These are phyloP conservation scores for Starmerella vitae DNA, from an alignment of 805 yeast genomes.

Conservation along the genomic window DNA sequence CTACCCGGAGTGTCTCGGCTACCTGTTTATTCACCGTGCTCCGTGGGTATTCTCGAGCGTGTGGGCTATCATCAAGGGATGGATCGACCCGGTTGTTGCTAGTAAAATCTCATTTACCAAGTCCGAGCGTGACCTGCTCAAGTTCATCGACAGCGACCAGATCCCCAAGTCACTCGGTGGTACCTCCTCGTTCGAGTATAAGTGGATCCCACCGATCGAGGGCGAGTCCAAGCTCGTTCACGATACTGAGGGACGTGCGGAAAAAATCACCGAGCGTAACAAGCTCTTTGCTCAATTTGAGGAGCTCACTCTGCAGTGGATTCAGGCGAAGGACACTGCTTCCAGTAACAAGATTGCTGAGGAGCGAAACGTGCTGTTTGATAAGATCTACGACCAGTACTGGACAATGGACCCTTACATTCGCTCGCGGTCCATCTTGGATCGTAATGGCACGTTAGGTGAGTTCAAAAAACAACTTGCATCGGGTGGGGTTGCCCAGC, in stretches of 20 bases:
- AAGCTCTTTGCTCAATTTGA: conserved; percentile 42
- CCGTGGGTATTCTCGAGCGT: conserved; percentile 95
- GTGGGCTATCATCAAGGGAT: conserved; percentile 82
- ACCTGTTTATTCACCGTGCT: conserved; percentile 75
- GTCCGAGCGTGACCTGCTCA: conserved; percentile 47
- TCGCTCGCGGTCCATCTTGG: conserved; percentile 66
- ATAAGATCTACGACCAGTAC: conserved; percentile 48
- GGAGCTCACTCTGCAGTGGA: conserved; percentile 63
- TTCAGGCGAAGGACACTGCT: conserved; percentile 37
- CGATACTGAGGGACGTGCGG: conserved; percentile 35
- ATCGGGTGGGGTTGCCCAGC: conserved; percentile 21
- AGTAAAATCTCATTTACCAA: conserved; percentile 78
- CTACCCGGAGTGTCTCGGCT: conserved; percentile 87
- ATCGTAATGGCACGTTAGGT: conserved; percentile 57
- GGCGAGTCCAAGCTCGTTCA: conserved; percentile 40
- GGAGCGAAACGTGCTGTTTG: conserved; percentile 39
- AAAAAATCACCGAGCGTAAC: conserved; percentile 40
- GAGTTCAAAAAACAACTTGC: conserved; percentile 21
- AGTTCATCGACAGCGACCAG: conserved; percentile 44
- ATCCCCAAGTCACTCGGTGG: conserved; percentile 73
- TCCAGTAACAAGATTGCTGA: conserved; percentile 33
- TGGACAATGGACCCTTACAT: conserved; percentile 63
- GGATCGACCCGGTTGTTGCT: conserved; percentile 96
- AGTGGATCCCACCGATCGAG: conserved; percentile 48
- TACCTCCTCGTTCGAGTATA: conserved; percentile 40